phyloP scores from a whole-genome alignment of 2,329 filamentous ascomycete species.

The Botrytis squamosa region DNA sequence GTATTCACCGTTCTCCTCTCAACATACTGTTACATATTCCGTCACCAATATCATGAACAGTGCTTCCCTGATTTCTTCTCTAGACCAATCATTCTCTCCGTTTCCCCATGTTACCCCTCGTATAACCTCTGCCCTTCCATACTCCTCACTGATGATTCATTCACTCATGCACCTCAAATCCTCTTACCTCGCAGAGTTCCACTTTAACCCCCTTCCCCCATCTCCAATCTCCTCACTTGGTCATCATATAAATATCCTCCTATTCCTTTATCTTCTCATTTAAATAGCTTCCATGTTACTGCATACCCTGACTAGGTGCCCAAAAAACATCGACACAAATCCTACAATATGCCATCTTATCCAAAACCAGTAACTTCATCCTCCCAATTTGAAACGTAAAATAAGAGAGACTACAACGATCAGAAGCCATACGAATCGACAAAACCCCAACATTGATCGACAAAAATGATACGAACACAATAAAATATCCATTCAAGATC shows the following conservation, averaged over 20 bases:
- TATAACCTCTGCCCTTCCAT: too few relatives aligned
- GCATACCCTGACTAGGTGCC: neutral
- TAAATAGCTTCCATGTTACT: neutral
- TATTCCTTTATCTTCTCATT: neutral
- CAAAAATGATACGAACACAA: too few relatives aligned
- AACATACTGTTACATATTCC: neutral
- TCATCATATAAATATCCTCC: neutral
- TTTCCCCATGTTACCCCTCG: too few relatives aligned
- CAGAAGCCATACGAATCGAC: neutral
- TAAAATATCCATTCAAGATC: too few relatives aligned
- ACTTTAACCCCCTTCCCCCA: neutral
- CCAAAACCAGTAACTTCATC: neutral
- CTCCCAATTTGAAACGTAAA: too few relatives aligned
- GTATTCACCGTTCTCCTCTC: neutral
- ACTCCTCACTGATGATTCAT: neutral
- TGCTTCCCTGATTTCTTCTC: neutral
- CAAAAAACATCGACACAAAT: neutral
- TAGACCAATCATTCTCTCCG: neutral
- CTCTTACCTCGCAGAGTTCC: neutral
- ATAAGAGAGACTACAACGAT: neutral
- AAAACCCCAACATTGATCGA: too few relatives aligned
- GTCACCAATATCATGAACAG: neutral
- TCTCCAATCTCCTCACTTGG: neutral
- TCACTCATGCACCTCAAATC: fast-evolving
- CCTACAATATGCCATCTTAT: neutral